Evolutionary conservation across 352 stramenopile species (phyloP).

Genomic region (Phytophthora quininea): DNA sequence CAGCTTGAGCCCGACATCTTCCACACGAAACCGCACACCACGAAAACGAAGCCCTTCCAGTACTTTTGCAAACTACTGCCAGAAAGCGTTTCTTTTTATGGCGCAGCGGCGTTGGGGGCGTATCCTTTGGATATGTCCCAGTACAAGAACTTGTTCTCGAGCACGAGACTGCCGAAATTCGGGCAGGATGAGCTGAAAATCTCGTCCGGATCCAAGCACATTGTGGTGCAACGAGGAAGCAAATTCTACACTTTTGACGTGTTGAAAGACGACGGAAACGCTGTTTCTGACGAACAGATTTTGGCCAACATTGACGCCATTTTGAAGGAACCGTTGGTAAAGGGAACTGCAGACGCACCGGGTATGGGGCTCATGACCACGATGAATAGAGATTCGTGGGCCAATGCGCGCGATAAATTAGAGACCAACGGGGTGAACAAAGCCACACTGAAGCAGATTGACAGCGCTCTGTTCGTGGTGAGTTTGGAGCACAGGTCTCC

Average conservation of each 20-base stretch:
- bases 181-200: slow-evolving; percentile 80
- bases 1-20: slow-evolving; percentile 90
- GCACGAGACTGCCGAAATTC: slow-evolving; percentile 66
- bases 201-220: slow-evolving; percentile 64
- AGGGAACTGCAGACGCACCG: slow-evolving; percentile 38
- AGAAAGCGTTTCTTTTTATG: slow-evolving; percentile 88
- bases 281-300: slow-evolving; percentile 78
- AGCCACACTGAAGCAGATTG: slow-evolving; percentile 78
- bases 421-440: slow-evolving; percentile 66
- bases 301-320: slow-evolving; percentile 88
- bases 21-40: slow-evolving; percentile 85
- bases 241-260: slow-evolving; percentile 91
- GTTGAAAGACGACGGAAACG: slow-evolving; percentile 61
- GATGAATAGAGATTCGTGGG: slow-evolving; percentile 86
- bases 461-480: slow-evolving; percentile 88
- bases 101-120: slow-evolving; percentile 78
- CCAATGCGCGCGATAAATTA: slow-evolving; percentile 63
- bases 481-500: slow-evolving; percentile 78
- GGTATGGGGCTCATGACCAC: slow-evolving; percentile 84
- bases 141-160: slow-evolving; percentile 91
- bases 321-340: slow-evolving; percentile 60
- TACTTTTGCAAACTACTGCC: slow-evolving; percentile 86
- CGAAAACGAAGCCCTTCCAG: slow-evolving; percentile 82
- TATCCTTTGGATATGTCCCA: slow-evolving; percentile 94
- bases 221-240: slow-evolving; percentile 86